Base-by-base conservation (phyloP, 1,284 basidiomycete genomes). In the Apiotrichum brassicae region DNA sequence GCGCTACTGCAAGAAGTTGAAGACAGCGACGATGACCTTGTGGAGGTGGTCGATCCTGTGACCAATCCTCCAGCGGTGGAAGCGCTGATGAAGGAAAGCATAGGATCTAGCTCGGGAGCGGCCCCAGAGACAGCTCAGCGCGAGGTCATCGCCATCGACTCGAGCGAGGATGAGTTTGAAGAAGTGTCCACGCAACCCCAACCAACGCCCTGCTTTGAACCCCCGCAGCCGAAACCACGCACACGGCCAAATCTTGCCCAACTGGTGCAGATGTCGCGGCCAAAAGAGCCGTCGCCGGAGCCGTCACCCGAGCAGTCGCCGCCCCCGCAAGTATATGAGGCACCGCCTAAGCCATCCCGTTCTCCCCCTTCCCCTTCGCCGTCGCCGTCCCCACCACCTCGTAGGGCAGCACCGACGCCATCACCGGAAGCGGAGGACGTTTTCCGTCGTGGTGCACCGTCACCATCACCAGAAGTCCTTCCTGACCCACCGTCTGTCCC, bases 121-220 rank as follows among this genome's bases (percentile, higher is more conserved):
- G 28, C 28, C 28, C 7, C 7, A 14, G 14, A 7, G 14, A 30
- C 7, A 14, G 28, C 28, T 30, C 28, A 30, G 28, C 28, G 14
- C 28, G 14, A 8, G 7, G 28, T 30, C 8, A n/a, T 48, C 14
- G 22, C 11, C 32, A 18, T 36, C 33, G 48, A 51, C 4, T 45
- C 45, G 6, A 51, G 56, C 38, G 56, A 42, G 18, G 40, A 57
- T 16, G 51, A 51, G 18, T 43, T 54, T 7, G 65, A 62, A 46
- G 59, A 63, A 33, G 57, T 65, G 4, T 11, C 22, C 4, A 18
- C 22, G 28, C 28, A n/a, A 30, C 8, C 28, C 14, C 28, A 30
- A 34, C 33, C n/a, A 7, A 16, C 33, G 33, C 16, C n/a, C n/a
- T 7, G 33, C 33, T 9, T n/a, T 16, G 33, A 18, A n/a, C 13